Conservation (phyloP, 352 stramenopile genomes). For the Globisporangium sylvaticum region DNA sequence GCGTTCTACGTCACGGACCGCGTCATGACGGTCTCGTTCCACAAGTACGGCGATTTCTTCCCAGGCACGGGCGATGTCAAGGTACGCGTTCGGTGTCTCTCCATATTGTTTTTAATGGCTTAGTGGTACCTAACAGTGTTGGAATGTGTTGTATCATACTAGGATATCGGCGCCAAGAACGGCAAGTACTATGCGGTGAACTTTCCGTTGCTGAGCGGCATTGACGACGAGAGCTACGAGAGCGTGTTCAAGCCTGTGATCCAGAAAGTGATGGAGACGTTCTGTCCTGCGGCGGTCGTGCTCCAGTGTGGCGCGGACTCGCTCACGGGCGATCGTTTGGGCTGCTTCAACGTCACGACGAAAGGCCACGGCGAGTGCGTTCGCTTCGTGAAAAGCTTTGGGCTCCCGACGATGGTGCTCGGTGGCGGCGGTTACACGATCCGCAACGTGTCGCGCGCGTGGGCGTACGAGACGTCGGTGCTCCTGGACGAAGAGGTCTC, state of each 20-base stretch:
- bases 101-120: not conserved
- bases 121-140: not conserved
- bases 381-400: constrained; percentile 95
- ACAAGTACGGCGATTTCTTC: constrained; percentile 99
- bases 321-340: constrained; percentile 95
- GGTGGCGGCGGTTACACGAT: constrained; percentile 98
- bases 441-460: constrained; percentile 93
- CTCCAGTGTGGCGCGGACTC: constrained; percentile 98
- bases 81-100: not conserved
- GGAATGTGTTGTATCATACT: not conserved
- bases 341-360: constrained; percentile 98
- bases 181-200: constrained; percentile 99
- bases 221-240: constrained; percentile 96
- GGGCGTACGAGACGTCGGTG: constrained; percentile 95
- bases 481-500: constrained; percentile 88
- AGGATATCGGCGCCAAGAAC: constrained; percentile 75
- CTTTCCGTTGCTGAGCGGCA: constrained; percentile 97
- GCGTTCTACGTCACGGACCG: constrained; percentile 99
- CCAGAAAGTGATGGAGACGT: constrained; percentile 96
- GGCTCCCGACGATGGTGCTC: constrained; percentile 95
- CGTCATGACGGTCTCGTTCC: constrained; percentile 98
- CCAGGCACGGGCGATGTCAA: constrained; percentile 91
- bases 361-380: constrained; percentile 97
- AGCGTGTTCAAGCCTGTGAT: constrained; percentile 93
- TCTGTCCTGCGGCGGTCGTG: constrained; percentile 93